phyloP scores from a whole-genome alignment of 1,139 yeast genomes.

The Wickerhamomyces sp. region DNA sequence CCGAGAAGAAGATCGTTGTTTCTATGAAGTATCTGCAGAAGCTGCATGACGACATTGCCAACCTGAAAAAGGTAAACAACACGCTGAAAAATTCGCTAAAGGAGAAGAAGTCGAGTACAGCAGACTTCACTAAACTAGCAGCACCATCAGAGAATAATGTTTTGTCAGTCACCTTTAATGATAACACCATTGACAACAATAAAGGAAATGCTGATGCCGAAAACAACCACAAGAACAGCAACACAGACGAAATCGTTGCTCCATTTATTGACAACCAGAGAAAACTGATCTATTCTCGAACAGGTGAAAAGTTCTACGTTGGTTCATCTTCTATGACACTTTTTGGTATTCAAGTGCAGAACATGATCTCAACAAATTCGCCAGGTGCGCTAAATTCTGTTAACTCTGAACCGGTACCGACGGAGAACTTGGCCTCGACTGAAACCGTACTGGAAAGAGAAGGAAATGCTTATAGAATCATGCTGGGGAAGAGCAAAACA shows the following conservation, averaged over 20 bases:
- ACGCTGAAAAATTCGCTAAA: constrained; percentile 44
- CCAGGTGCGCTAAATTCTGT: too few species aligned
- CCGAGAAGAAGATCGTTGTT: constrained; percentile 72
- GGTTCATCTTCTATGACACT: constrained; percentile 82
- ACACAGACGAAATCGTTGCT: constrained; percentile 47
- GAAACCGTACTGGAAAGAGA: constrained; percentile 57
- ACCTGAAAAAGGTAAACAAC: constrained; percentile 49
- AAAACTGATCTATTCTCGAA: constrained; percentile 62
- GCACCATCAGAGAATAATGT: neutral
- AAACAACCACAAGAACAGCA: constrained; percentile 1
- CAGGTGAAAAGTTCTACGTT: constrained; percentile 70
- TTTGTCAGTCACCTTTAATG: neutral
- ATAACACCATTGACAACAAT: neutral
- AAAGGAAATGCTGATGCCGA: neutral
- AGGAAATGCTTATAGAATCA: constrained; percentile 69
- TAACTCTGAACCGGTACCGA: neutral
- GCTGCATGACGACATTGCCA: constrained; percentile 59
- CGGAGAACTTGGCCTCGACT: constrained; percentile 16
- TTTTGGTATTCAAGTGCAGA: constrained; percentile 72
- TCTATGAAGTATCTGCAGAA: constrained; percentile 69
- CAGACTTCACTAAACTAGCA: neutral
- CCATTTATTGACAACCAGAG: constrained; percentile 71
- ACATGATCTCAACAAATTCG: constrained; percentile 30
- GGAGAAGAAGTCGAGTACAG: constrained; percentile 12
- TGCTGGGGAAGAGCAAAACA: constrained; percentile 62